Evolutionary conservation across 305 asterid species (phyloP).

Genomic region (Coffea humblotiana): DNA sequence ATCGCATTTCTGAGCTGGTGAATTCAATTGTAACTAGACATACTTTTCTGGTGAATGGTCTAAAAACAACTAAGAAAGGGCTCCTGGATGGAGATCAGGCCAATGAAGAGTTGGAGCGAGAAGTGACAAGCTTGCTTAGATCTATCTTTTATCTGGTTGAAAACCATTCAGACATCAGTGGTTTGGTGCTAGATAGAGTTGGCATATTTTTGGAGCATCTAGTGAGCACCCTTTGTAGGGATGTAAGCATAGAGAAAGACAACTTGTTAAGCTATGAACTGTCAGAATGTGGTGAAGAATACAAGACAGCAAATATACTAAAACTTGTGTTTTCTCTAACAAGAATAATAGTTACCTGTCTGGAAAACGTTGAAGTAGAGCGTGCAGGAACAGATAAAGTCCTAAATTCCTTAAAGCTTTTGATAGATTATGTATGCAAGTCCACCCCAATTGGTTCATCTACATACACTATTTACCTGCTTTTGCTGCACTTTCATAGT

Average conservation of each 20-base stretch:
- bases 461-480: slow-evolving; percentile 37
- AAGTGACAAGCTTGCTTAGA: slow-evolving; percentile 55
- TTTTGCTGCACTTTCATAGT: slow-evolving; percentile 49
- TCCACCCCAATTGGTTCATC: slow-evolving; percentile 41
- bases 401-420: slow-evolving; percentile 47
- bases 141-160: slow-evolving; percentile 50
- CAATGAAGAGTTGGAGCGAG: slow-evolving; percentile 42
- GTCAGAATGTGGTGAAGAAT: slow-evolving; percentile 28
- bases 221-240: slow-evolving; percentile 34
- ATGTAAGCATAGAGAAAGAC: slow-evolving; percentile 29
- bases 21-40: slow-evolving; percentile 11
- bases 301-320: slow-evolving; percentile 25
- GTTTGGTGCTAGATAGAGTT: slow-evolving; percentile 50
- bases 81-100: slow-evolving; percentile 25
- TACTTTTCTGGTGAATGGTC: background rate
- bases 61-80: background rate
- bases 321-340: slow-evolving; percentile 45
- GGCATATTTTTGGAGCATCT: slow-evolving; percentile 45
- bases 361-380: slow-evolving; percentile 44
- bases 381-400: slow-evolving; percentile 35
- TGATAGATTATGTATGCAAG: slow-evolving; percentile 44
- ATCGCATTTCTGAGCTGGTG: slow-evolving; percentile 43
- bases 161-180: slow-evolving; percentile 42
- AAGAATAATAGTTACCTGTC: slow-evolving; percentile 49
- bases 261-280: slow-evolving; percentile 23